Evolutionary conservation across 441 rosid species (phyloP), one percentile per base, ranked within the genome.

Genomic region (Populus hybrid): DNA sequence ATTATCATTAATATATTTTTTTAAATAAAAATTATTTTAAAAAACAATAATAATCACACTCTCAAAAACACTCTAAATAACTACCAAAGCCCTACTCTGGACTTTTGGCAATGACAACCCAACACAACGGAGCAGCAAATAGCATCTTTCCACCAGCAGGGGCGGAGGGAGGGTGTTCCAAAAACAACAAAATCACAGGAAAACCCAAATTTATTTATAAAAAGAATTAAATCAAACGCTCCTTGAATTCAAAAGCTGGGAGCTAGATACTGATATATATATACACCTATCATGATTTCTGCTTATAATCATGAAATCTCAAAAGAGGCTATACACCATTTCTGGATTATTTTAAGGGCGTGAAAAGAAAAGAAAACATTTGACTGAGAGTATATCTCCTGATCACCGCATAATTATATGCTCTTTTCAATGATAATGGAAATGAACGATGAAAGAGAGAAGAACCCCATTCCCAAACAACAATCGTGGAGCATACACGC

Each of bases 391-490:
- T 46, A 46, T 28, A 76, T 80, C 63, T 6, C 21, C 30, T 36
- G 40, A 18, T 61, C 7, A 28, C 14, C 69, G n/a, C 32, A 18
- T 35, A 36, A 24, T 12, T 3, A 53, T 26, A 67, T 28, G 30
- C 30, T 28, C 30, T 73, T 76, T 59, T 40, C 72, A 70, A 57
- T 70, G 18, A 16, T n/a, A 70, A 68, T 73, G 66, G 46, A 26
- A 50, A 77, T 9, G 34, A 82, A 53, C 16, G 23, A 79, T 28
- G 35, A 35, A 38, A 50, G 21, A 78, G 90, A 87, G 30, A 28
- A 3, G 30, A 28, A 87, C 82, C 88, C 20, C 35, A 87, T 88
- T 86, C 88, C 46, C 77, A 72, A 46, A 53, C 80, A 84, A 68
- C 21, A 86, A 83, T 77, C 77, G 72, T 82, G 88, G 88, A 50